Evolutionary conservation across 1,139 yeast species (phyloP).

Genomic region (Yamadazyma kanchanaburiensis): DNA sequence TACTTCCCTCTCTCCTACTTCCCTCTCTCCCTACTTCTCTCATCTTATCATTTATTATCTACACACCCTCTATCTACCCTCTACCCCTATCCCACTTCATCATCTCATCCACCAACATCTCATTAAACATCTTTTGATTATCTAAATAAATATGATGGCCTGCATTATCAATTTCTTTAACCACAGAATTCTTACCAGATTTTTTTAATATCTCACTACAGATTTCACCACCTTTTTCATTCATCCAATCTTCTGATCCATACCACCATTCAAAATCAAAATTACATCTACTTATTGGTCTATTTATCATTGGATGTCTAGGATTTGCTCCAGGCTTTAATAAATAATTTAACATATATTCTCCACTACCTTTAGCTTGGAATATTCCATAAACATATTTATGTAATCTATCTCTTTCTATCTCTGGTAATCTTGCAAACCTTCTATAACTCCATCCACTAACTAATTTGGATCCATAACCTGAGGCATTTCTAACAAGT

Average conservation of each 20-base stretch:
- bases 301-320: constrained; percentile 53
- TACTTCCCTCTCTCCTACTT: too few relatives aligned
- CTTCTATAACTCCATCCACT: constrained; percentile 78
- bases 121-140: constrained; percentile 50
- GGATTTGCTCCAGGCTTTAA: constrained; percentile 78
- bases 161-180: constrained; percentile 46
- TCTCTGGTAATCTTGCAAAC: constrained; percentile 45
- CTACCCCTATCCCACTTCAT: constrained; percentile 3
- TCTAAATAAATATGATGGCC: constrained; percentile 77
- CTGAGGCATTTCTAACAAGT: constrained; percentile 60
- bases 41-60: not conserved
- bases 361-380: constrained; percentile 72
- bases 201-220: constrained; percentile 31
- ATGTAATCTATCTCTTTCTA: constrained; percentile 50
- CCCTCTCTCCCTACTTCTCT: not conserved
- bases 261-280: constrained; percentile 66
- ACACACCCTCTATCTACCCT: constrained; percentile 1
- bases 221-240: constrained; percentile 49
- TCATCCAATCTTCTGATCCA: constrained; percentile 82
- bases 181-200: constrained; percentile 28
- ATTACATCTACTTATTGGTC: constrained; percentile 43
- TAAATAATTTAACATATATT: constrained; percentile 65
- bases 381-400: constrained; percentile 68
- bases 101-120: constrained; percentile 38
- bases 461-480: constrained; percentile 65